phyloP scores from a whole-genome alignment of 176 grass and related monocot genomes.

The Leersia perrieri region DNA sequence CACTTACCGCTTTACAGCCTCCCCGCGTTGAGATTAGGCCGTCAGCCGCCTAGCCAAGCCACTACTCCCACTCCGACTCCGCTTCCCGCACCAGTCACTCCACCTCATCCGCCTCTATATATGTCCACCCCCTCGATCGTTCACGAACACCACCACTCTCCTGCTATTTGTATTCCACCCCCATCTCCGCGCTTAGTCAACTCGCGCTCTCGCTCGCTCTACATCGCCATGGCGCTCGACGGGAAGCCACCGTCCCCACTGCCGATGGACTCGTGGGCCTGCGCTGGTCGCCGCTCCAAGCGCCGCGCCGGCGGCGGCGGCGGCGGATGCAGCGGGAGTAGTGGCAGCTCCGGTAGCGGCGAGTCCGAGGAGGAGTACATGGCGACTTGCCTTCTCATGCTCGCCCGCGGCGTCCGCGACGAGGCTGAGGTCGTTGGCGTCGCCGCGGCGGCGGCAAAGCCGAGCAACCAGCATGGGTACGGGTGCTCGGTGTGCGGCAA shows the following conservation, averaged over 20 bases:
- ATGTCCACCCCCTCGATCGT: not conserved
- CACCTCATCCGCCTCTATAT: not conserved
- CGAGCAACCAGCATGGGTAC: conserved; percentile 28
- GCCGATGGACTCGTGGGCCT: conserved; percentile 44
- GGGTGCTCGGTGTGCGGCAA: conserved; percentile 70
- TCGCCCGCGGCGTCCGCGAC: conserved; percentile 47
- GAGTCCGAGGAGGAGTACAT: conserved; percentile 58
- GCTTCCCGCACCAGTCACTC: not conserved
- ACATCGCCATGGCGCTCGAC: conserved; percentile 44
- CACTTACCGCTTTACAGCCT: too few relatives aligned
- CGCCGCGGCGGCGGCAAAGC: not conserved
- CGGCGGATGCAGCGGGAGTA: conserved; percentile 1
- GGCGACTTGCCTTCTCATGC: conserved; percentile 55
- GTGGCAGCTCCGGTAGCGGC: not conserved
- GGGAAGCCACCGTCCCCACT: conserved; percentile 30
- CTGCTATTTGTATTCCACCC: not conserved
- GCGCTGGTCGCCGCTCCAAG: conserved; percentile 38
- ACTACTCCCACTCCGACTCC: too few relatives aligned
- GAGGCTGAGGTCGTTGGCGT: not conserved
- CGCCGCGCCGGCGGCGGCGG: conserved; percentile 41
- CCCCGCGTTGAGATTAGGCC: too few relatives aligned
- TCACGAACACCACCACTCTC: not conserved
- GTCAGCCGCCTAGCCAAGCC: too few relatives aligned
- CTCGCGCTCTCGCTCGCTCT: not conserved
- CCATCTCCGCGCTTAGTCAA: not conserved